phyloP scores from a whole-genome alignment of 441 rosid genomes.

The Aleurites moluccanus region DNA sequence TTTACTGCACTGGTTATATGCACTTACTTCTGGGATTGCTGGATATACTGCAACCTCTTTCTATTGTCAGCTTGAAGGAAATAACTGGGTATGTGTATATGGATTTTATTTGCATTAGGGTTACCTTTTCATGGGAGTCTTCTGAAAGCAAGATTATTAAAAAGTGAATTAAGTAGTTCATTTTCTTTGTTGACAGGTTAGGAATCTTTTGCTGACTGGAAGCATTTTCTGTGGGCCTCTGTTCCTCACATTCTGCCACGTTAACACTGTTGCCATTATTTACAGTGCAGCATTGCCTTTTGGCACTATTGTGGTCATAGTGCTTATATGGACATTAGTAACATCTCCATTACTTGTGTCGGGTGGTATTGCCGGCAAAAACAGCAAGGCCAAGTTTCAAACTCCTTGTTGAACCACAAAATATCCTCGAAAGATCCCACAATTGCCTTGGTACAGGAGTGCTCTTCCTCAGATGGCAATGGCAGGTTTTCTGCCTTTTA shows the following conservation, averaged over 20 bases:
- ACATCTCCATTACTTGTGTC: slow-evolving; percentile 74
- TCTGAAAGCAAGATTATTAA: background rate
- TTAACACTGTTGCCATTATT: slow-evolving; percentile 72
- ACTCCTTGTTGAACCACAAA: slow-evolving; percentile 82
- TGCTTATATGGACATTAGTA: slow-evolving; percentile 73
- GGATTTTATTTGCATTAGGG: background rate
- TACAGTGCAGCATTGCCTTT: slow-evolving; percentile 76
- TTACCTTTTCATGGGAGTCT: background rate
- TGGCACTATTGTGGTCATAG: slow-evolving; percentile 72
- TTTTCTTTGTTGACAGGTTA: slow-evolving; percentile 46
- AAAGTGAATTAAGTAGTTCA: background rate
- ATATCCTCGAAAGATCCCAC: slow-evolving; percentile 73
- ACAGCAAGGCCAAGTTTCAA: slow-evolving; percentile 81
- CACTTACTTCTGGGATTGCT: slow-evolving; percentile 74
- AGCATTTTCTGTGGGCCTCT: slow-evolving; percentile 80
- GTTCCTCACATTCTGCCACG: slow-evolving; percentile 75
- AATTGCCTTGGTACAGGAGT: slow-evolving; percentile 75
- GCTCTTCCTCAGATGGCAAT: slow-evolving; percentile 85
- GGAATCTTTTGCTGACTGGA: slow-evolving; percentile 68
- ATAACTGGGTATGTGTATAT: slow-evolving; percentile 53
- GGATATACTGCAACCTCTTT: slow-evolving; percentile 73
- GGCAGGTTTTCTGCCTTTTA: slow-evolving; percentile 84
- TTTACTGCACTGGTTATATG: slow-evolving; percentile 78
- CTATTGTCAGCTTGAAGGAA: slow-evolving; percentile 82
- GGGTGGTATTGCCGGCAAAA: slow-evolving; percentile 90